These are phyloP conservation scores for Eucalyptus sp. DNA, from an alignment of 345 rosid species.

Conservation along the genomic window DNA sequence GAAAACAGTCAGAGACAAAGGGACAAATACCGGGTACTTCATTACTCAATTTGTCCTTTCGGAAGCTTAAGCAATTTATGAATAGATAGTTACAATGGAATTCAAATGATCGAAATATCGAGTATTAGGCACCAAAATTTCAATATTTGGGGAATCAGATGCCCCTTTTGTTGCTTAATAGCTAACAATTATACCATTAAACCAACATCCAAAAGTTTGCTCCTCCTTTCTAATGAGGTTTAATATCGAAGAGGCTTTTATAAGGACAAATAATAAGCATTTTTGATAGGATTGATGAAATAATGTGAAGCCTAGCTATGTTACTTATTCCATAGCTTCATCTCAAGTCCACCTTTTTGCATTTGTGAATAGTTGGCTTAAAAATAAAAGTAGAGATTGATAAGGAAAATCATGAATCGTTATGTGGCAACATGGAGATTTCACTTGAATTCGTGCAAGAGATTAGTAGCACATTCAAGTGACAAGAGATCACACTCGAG, in stretches of 20 bases:
- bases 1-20: rapidly evolving
- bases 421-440: rapidly evolving
- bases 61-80: too few species aligned
- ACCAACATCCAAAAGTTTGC: rapidly evolving
- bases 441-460: rapidly evolving
- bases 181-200: not conserved
- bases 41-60: rapidly evolving
- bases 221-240: not conserved
- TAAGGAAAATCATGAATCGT: rapidly evolving
- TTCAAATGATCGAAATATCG: not conserved
- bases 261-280: not conserved
- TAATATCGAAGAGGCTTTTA: rapidly evolving
- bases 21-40: too few species aligned
- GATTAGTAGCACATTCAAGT: too few species aligned
- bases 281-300: rapidly evolving
- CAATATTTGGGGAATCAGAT: not conserved
- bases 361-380: too few species aligned
- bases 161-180: not conserved
- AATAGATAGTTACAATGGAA: rapidly evolving
- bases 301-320: not conserved
- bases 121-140: not conserved
- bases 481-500: rapidly evolving
- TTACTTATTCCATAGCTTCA: not conserved
- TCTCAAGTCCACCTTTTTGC: too few species aligned
- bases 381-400: too few species aligned